Evolutionary conservation across 163 green algal species (phyloP).

Genomic region (Chlorella variabilis): DNA sequence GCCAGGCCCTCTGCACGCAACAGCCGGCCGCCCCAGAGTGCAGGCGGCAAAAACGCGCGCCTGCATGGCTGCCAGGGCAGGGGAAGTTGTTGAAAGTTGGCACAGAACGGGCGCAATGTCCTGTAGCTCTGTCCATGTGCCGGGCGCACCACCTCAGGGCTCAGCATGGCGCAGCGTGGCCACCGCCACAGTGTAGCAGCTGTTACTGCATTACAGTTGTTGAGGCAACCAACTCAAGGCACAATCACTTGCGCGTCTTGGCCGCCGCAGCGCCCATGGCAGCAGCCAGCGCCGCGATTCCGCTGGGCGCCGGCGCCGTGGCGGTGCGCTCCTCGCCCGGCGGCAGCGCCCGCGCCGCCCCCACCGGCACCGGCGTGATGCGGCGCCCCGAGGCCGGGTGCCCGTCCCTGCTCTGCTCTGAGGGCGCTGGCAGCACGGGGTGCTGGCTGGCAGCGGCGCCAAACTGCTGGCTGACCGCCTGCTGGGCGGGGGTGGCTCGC

Average conservation of each 20-base stretch:
- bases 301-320: background rate
- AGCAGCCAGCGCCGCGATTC: constrained; percentile 34
- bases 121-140: no score
- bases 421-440: background rate
- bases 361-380: constrained; percentile 42
- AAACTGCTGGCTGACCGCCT: constrained; percentile 9
- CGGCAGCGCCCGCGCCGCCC: background rate
- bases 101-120: no score
- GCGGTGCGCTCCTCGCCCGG: background rate
- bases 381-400: background rate
- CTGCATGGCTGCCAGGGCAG: no score
- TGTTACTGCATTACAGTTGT: no score
- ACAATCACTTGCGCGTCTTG: background rate
- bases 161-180: background rate
- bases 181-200: no score
- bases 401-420: constrained; percentile 26
- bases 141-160: no score
- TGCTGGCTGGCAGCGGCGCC: background rate
- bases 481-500: background rate
- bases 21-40: background rate
- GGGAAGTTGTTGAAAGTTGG: no score
- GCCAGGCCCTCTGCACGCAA: background rate
- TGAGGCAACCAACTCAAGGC: no score
- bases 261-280: background rate
- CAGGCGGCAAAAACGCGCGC: no score